A percentile compares a stretch with the other conserved stretches of the same genome.
Conservation (phyloP, 495 filamentous ascomycete species). For the Penicillium psychrofluorescens region DNA sequence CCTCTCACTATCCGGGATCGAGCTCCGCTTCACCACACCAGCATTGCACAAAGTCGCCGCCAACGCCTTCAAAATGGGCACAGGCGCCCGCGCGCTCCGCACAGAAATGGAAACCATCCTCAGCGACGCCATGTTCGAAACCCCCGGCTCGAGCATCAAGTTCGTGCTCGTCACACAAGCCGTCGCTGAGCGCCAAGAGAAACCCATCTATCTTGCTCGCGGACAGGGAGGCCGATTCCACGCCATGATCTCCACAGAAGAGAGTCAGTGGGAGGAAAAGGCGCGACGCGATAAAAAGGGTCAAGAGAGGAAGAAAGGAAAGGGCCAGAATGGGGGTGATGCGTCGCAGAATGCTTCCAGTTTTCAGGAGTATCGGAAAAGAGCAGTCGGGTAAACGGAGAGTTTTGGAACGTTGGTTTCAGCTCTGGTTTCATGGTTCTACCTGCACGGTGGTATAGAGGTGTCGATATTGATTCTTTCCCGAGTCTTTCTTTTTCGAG, state of each 20-base stretch:
- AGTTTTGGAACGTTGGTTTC: neutral
- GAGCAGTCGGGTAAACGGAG: constrained; percentile 16
- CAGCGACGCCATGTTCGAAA: constrained; percentile 85
- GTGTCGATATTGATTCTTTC: no score
- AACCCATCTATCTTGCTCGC: constrained; percentile 53
- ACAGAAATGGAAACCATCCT: constrained; percentile 86
- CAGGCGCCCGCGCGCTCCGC: constrained; percentile 78
- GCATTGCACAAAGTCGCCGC: constrained; percentile 75
- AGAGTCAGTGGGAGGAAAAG: constrained; percentile 54
- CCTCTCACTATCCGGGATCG: constrained; percentile 75
- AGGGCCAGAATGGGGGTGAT: constrained; percentile 14
- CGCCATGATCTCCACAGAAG: constrained; percentile 51
- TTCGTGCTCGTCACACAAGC: constrained; percentile 71
- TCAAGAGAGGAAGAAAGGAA: constrained; percentile 19
- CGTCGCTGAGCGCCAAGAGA: constrained; percentile 57
- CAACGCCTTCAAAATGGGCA: constrained; percentile 66
- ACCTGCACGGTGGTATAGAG: no score
- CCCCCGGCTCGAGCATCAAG: constrained; percentile 63
- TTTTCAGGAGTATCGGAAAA: constrained; percentile 51
- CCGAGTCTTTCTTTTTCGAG: no score
- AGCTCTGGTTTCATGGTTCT: no score
- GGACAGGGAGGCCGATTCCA: constrained; percentile 55
- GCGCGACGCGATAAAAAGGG: constrained; percentile 23
- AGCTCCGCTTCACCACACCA: constrained; percentile 73
- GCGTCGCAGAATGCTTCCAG: constrained; percentile 19